Evolutionary conservation across 1,284 basidiomycete genomes (phyloP).

Genomic region (Apiotrichum brassicae): DNA sequence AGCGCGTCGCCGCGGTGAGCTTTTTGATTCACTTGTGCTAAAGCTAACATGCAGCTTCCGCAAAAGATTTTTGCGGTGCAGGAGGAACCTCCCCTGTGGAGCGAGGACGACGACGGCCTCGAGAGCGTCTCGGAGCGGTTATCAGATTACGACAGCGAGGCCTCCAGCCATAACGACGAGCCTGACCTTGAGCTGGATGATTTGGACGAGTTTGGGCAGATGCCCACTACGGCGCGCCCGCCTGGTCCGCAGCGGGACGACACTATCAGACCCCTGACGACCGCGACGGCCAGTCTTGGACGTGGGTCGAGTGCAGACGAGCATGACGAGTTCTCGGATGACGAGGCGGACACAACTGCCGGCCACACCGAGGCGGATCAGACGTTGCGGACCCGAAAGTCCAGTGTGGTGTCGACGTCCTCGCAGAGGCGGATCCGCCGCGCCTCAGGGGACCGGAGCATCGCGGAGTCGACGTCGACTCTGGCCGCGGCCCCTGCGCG

Average conservation of each 20-base stretch:
- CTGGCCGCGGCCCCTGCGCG: neutral
- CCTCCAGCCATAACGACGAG: constrained; percentile 2
- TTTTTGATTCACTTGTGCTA: neutral
- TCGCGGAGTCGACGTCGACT: neutral
- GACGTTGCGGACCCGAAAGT: neutral
- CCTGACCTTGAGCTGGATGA: constrained; percentile 3
- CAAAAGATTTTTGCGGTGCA: constrained; percentile 73
- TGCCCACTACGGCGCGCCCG: neutral
- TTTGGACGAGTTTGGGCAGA: constrained; percentile 9
- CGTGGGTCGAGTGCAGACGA: neutral
- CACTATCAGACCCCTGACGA: neutral
- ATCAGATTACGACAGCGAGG: constrained; percentile 9
- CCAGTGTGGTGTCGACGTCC: neutral
- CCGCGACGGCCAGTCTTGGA: neutral
- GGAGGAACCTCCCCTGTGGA: constrained; percentile 77
- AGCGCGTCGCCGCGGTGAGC: constrained; percentile 61
- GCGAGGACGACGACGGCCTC: constrained; percentile 64
- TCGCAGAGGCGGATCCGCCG: neutral
- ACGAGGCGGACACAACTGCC: neutral
- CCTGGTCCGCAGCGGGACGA: neutral
- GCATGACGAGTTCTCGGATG: neutral
- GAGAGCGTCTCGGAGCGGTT: constrained; percentile 68
- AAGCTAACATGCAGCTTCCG: constrained; percentile 53
- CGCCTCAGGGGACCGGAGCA: neutral
- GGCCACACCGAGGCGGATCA: too few species aligned